Base-by-base conservation (phyloP, 2,329 filamentous ascomycete species). In the Colletotrichum falcatum region DNA sequence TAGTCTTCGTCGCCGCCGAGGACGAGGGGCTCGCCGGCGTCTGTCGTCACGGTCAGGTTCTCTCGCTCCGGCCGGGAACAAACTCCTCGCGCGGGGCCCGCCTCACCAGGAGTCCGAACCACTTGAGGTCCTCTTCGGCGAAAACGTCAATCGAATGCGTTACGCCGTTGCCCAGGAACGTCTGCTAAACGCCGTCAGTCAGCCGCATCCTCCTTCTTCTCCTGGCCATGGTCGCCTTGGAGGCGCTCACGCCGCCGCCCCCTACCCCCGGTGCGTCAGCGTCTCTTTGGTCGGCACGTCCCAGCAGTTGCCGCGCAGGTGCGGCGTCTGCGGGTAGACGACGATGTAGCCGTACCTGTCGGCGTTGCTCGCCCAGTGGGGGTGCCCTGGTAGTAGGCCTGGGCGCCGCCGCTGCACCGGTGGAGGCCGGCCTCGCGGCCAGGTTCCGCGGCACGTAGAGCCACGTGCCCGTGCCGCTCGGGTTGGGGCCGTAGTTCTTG, bases 311-410 rank as follows among this genome's bases (percentile, higher is more conserved):
- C 67, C 18, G 77, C 76, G 49, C 51, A 56, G 12, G 61, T 81
- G 82, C 26, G 76, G 76, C 12, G 80, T 83, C 74, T 80, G 80
- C 3, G 85, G 84, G 73, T 83, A 86, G 72, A 86, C 82, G 35
- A 83, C 77, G 64, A 91, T 88, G 78, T 87, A 90, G 39, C 87
- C 87, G 62, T 87, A 81, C 39, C 79, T 78, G 71, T 90, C 87
- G 20, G 89, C 86, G n/a, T 87, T 81, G 3, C 79, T 80, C 35
- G 85, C 84, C 77, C 89, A 90, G 4, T 63, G 44, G 0, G 44
- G 0, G 83, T 85, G 67, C 83, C 82, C 28, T 76, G 79, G 75
- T 86, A 87, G 77, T 86, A 89, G 3, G 81, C 83, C 70, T 83
- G 77, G 1, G 85, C 88, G 2, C 84, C 86, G 23, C 88, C 88